These are phyloP conservation scores for Eruca vesicaria DNA, from an alignment of 441 rosid genomes.

Conservation along the genomic window DNA sequence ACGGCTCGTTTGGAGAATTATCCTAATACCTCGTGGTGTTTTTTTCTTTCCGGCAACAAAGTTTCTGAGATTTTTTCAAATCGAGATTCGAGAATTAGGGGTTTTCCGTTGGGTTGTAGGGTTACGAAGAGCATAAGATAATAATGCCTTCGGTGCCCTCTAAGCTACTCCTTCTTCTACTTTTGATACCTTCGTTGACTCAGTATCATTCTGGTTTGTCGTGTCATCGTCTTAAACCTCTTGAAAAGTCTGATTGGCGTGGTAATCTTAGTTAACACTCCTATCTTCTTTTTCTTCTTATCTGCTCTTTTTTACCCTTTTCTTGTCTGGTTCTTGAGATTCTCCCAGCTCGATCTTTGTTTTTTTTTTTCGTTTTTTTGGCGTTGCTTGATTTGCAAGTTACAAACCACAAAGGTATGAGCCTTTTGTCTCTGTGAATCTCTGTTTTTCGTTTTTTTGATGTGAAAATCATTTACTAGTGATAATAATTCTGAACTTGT, in stretches of 20 bases:
- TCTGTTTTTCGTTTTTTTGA: not conserved
- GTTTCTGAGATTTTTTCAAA: conserved; percentile 5
- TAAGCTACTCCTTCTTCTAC: conserved; percentile 23
- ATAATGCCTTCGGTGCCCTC: conserved; percentile 73
- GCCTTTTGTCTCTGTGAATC: not conserved
- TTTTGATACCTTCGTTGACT: conserved; percentile 52
- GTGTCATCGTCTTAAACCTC: conserved; percentile 79
- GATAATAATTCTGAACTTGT: not conserved
- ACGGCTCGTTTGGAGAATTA: not conserved
- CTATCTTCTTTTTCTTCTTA: not conserved
- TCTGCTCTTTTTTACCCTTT: not conserved
- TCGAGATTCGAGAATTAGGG: conserved; percentile 35
- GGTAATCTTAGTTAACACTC: conserved; percentile 84
- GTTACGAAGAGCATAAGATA: conserved; percentile 72
- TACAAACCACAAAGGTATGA: conserved; percentile 16
- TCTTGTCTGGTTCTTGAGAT: not conserved
- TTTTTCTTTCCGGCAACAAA: not conserved
- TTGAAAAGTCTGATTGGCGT: conserved; percentile 88
- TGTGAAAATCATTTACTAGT: not conserved
- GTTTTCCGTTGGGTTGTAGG: conserved; percentile 34
- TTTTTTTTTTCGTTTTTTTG: not conserved
- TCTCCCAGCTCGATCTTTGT: not conserved
- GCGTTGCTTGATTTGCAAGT: conserved; percentile 1
- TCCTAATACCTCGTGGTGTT: not conserved
- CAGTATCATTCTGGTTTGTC: conserved; percentile 55